Evolutionary conservation across 768 basidiomycete species (phyloP).

Genomic region (Phallus indusiatus): DNA sequence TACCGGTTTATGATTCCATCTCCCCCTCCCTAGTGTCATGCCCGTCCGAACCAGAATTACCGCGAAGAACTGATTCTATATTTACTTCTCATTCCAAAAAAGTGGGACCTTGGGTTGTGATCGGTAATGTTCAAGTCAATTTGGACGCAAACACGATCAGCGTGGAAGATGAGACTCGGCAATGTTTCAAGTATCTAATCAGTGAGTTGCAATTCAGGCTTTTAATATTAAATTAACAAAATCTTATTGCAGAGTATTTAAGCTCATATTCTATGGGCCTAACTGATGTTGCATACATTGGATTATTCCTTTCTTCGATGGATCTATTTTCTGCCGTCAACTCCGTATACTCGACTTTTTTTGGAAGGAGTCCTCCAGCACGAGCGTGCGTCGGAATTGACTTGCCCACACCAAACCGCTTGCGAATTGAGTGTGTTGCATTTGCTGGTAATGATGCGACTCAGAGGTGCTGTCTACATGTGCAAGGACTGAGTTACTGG

Average conservation of each 20-base stretch:
- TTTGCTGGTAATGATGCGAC: slow-evolving; percentile 28
- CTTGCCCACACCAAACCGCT: slow-evolving; percentile 44
- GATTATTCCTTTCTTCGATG: slow-evolving; percentile 76
- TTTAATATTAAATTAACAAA: not conserved
- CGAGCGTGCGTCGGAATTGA: slow-evolving; percentile 88
- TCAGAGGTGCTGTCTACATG: slow-evolving; percentile 74
- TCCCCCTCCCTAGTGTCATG: slow-evolving; percentile 10
- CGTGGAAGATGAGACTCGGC: slow-evolving; percentile 61
- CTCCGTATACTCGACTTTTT: slow-evolving; percentile 66
- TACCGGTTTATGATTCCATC: not conserved
- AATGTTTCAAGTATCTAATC: slow-evolving; percentile 57
- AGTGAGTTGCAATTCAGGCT: slow-evolving; percentile 33
- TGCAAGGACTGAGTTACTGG: slow-evolving; percentile 96
- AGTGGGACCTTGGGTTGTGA: slow-evolving; percentile 57
- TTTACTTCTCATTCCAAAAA: slow-evolving; percentile 15
- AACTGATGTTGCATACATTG: slow-evolving; percentile 64
- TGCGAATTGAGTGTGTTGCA: slow-evolving; percentile 79
- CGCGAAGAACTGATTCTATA: not conserved
- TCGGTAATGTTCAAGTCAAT: slow-evolving; percentile 45
- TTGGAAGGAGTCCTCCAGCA: slow-evolving; percentile 86
- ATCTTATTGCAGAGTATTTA: slow-evolving; percentile 25
- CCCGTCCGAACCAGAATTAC: slow-evolving; percentile 11
- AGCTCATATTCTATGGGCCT: slow-evolving; percentile 37
- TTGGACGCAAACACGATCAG: slow-evolving; percentile 22
- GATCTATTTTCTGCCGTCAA: slow-evolving; percentile 72